Percentiles rank a stretch among this genome's conserved stretches.
Conservation (phyloP, 306 rosid genomes). For the Cicer bijugum region DNA sequence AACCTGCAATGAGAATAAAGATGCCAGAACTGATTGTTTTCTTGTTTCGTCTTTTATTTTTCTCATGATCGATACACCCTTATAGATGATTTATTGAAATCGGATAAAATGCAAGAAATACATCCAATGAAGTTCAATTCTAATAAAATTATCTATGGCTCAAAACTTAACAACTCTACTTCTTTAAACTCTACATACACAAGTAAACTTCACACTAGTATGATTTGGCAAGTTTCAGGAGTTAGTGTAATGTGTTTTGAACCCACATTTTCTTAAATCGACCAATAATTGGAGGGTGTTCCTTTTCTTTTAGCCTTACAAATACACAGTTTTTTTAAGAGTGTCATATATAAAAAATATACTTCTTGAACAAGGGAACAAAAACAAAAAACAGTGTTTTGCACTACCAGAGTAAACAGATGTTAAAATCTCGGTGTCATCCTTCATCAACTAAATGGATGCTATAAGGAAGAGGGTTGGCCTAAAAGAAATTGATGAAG, state of each 20-base stretch:
- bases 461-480: neutral
- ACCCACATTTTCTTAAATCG: slow-evolving; percentile 7
- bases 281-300: neutral
- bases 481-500: slow-evolving; percentile 5
- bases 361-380: neutral
- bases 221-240: slow-evolving; percentile 5
- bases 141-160: neutral
- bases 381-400: neutral
- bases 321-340: neutral
- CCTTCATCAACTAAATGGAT: neutral
- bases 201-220: neutral
- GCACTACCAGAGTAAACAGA: neutral
- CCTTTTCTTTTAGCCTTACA: neutral
- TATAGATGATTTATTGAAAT: neutral
- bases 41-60: slow-evolving; percentile 20
- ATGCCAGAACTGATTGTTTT: neutral
- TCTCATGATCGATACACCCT: slow-evolving; percentile 1
- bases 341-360: neutral
- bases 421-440: neutral
- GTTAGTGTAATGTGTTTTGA: slow-evolving; percentile 24
- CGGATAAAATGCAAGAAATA: slow-evolving; percentile 18
- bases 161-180: neutral
- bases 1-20: slow-evolving; percentile 9
- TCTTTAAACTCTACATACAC: neutral
- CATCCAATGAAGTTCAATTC: neutral